A percentile compares a stretch with the other conserved stretches of the same genome.
phyloP scores from a whole-genome alignment of 1,139 yeast genomes.

The Scheffersomyces quercinus region DNA sequence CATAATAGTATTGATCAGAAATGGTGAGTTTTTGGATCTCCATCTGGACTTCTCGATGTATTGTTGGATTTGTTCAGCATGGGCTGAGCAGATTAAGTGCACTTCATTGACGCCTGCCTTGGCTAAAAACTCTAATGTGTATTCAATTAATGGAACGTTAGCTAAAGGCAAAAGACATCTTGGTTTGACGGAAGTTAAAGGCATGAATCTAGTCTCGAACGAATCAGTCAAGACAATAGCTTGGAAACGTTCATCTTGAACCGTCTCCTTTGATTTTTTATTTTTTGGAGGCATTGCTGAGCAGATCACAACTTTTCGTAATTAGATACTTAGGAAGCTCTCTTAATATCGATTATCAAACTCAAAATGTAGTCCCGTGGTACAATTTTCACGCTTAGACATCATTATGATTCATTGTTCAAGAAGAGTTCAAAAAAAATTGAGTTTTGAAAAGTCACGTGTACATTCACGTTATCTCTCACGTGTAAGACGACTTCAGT shows the following conservation, averaged over 20 bases:
- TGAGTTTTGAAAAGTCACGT: no score
- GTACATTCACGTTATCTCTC: no score
- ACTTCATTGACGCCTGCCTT: constrained; percentile 90
- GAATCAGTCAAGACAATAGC: constrained; percentile 95
- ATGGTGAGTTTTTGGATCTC: constrained; percentile 74
- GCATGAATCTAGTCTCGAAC: constrained; percentile 88
- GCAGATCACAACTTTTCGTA: neutral
- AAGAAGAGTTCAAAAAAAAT: no score
- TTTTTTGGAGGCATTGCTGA: constrained; percentile 45
- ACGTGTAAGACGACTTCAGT: no score
- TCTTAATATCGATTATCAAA: neutral
- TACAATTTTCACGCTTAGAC: constrained; percentile 4
- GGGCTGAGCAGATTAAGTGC: constrained; percentile 83
- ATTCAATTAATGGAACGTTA: constrained; percentile 89
- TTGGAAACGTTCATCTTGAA: constrained; percentile 76
- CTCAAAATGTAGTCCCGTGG: constrained; percentile 1
- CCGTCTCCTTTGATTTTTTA: constrained; percentile 55
- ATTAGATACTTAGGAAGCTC: constrained; percentile 3
- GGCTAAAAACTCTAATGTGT: constrained; percentile 91
- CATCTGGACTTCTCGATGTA: constrained; percentile 86
- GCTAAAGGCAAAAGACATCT: constrained; percentile 90
- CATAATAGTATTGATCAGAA: constrained; percentile 72
- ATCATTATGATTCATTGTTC: neutral
- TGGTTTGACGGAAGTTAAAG: constrained; percentile 81
- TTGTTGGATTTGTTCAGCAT: constrained; percentile 82